A percentile compares a stretch with the other conserved stretches of the same genome.
phyloP scores from a whole-genome alignment of 441 rosid genomes.

The Erysimum pusillum region DNA sequence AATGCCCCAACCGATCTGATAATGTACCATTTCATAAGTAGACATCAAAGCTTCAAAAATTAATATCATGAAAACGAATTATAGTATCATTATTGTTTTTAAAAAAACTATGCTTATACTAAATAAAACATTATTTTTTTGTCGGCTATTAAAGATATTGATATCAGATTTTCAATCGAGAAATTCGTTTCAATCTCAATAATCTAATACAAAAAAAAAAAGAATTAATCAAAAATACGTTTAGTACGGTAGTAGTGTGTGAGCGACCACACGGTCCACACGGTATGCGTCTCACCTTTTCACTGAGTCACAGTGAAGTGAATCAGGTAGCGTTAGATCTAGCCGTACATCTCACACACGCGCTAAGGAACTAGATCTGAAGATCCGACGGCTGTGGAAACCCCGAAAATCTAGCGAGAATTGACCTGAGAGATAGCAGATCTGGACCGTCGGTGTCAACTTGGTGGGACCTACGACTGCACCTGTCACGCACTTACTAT shows the following conservation, averaged over 20 bases:
- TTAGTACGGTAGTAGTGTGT: conserved; percentile 14
- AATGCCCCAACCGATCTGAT: conserved; percentile 18
- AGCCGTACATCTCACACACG: conserved; percentile 30
- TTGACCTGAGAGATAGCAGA: conserved; percentile 22
- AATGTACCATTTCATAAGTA: neutral
- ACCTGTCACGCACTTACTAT: conserved; percentile 38
- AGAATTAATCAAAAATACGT: neutral
- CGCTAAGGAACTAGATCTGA: conserved; percentile 12
- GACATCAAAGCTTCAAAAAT: neutral
- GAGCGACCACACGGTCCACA: neutral
- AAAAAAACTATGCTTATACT: no score
- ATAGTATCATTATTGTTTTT: neutral
- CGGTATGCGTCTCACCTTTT: no score
- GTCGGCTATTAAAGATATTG: no score
- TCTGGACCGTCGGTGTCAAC: conserved; percentile 39
- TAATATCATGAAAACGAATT: neutral
- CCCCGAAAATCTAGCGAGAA: conserved; percentile 38
- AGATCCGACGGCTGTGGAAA: conserved; percentile 32
- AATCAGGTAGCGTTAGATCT: conserved; percentile 20
- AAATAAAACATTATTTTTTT: no score
- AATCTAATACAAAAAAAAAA: neutral
- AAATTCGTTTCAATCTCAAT: neutral
- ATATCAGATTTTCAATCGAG: neutral
- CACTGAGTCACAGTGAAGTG: conserved; percentile 2
- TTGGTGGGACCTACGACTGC: conserved; percentile 1